phyloP scores from a whole-genome alignment of 352 stramenopile species.

The Globisporangium abappressorium region DNA sequence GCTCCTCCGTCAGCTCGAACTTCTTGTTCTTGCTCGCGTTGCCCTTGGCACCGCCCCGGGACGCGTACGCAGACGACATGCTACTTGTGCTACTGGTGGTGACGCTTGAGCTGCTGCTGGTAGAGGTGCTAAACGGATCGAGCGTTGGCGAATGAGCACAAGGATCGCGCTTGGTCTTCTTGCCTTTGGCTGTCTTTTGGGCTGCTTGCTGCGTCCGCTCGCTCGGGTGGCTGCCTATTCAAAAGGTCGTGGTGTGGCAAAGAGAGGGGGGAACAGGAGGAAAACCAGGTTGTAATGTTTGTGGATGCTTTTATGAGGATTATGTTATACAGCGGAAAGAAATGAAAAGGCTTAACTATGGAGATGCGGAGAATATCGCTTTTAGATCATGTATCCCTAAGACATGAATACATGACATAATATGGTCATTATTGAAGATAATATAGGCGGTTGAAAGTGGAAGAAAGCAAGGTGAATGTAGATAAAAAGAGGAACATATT shows the following conservation, averaged over 20 bases:
- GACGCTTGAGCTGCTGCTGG: background rate
- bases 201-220: background rate
- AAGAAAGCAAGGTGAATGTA: background rate
- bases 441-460: background rate
- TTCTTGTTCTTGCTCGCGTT: constrained; percentile 79
- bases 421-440: background rate
- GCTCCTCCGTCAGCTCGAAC: constrained; percentile 90
- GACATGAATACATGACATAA: background rate
- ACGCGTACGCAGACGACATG: constrained; percentile 73
- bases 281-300: background rate
- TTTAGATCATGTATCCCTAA: no score
- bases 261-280: background rate
- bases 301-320: background rate
- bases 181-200: background rate
- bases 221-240: background rate
- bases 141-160: constrained; percentile 3
- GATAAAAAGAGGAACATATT: no score
- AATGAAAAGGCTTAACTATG: no score
- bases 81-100: background rate
- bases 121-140: background rate
- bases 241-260: background rate
- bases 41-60: constrained; percentile 56
- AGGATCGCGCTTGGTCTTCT: background rate
- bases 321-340: background rate
- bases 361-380: background rate